Evolutionary conservation across 495 filamentous ascomycete species (phyloP).

Genomic region (Talaromyces proteolyticus): DNA sequence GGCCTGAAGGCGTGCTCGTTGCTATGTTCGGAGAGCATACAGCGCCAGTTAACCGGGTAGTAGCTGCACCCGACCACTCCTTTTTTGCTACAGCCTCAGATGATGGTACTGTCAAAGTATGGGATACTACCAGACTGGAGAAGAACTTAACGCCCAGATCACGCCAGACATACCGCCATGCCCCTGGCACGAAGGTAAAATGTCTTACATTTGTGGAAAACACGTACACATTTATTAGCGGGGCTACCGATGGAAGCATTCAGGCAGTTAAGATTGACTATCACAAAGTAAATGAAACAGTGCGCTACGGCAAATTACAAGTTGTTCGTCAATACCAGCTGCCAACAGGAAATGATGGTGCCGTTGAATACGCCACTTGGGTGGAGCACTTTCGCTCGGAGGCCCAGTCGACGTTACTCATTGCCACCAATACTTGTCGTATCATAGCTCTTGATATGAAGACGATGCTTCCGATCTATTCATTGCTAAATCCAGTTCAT

Average conservation of each 20-base stretch:
- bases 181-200: constrained; percentile 62
- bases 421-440: constrained; percentile 82
- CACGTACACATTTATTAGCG: constrained; percentile 87
- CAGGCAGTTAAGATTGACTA: constrained; percentile 86
- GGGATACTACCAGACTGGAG: constrained; percentile 88
- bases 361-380: constrained; percentile 76
- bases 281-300: constrained; percentile 46
- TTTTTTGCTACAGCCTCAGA: constrained; percentile 95
- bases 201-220: constrained; percentile 87
- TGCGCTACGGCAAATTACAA: constrained; percentile 72
- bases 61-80: constrained; percentile 80
- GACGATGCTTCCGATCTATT: constrained; percentile 76
- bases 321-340: constrained; percentile 77
- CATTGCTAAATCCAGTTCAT: constrained; percentile 82
- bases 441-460: constrained; percentile 83
- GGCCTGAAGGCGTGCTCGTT: constrained; percentile 75
- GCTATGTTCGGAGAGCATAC: constrained; percentile 86
- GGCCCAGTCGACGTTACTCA: constrained; percentile 67
- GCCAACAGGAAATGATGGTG: constrained; percentile 32
- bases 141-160: constrained; percentile 81
- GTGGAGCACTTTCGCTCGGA: constrained; percentile 87
- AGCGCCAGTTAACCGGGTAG: constrained; percentile 73
- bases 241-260: constrained; percentile 83
- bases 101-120: constrained; percentile 87
- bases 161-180: constrained; percentile 80